Evolutionary conservation across 129 eudicot species (phyloP).

Genomic region (Dittrichia graveolens): DNA sequence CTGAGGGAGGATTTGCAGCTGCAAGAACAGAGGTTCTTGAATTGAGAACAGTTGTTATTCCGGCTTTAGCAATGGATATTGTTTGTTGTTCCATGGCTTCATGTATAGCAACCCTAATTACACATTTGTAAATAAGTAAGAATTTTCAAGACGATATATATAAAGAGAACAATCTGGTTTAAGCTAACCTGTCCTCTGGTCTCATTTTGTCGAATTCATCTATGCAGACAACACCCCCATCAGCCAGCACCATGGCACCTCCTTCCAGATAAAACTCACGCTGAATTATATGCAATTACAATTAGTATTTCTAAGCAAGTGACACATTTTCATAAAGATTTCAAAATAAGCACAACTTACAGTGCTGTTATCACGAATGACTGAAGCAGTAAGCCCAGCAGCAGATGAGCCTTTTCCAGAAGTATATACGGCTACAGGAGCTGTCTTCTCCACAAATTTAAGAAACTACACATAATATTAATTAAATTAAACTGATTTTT

Average conservation of each 20-base stretch:
- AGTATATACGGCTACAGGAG: conserved; percentile 96
- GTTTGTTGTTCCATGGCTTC: conserved; percentile 99
- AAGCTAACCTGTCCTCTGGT: conserved; percentile 86
- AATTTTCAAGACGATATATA: background rate
- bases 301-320: background rate
- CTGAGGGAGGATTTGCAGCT: conserved; percentile 99
- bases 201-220: conserved; percentile 99
- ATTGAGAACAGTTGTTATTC: conserved; percentile 97
- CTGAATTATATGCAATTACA: conserved; percentile 36
- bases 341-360: conserved; percentile 45
- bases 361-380: conserved; percentile 85
- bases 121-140: conserved; percentile 19
- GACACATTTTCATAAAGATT: background rate
- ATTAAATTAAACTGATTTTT: background rate
- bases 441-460: conserved; percentile 98
- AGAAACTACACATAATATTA: conserved; percentile 64
- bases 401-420: conserved; percentile 99
- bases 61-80: conserved; percentile 98
- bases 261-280: conserved; percentile 98
- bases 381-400: conserved; percentile 99
- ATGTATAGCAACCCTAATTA: conserved; percentile 91
- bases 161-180: background rate
- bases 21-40: conserved; percentile 99
- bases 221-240: conserved; percentile 99
- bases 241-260: conserved; percentile 99